phyloP scores from a whole-genome alignment of 352 stramenopile species.

The Phytopythium montanum region DNA sequence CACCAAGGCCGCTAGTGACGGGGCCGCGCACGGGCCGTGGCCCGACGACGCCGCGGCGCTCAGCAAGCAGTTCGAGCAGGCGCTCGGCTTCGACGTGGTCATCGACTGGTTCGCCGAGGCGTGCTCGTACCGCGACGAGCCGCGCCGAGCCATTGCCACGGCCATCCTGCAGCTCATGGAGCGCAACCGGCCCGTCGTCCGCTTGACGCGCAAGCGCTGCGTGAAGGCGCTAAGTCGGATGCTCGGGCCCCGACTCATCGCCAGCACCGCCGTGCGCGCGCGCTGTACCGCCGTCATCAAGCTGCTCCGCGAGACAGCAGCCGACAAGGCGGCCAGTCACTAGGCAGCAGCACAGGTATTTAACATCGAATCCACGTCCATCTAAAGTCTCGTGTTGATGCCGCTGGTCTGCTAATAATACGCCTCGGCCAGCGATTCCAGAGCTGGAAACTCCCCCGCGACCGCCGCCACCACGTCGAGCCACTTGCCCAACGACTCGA shows the following conservation, averaged over 20 bases:
- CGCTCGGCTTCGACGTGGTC: constrained; percentile 51
- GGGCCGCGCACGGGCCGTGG: not conserved
- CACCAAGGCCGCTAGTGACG: constrained; percentile 1
- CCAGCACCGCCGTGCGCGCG: not conserved
- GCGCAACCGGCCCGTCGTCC: constrained; percentile 39
- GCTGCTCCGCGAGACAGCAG: not conserved
- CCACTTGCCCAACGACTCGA: not conserved
- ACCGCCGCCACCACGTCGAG: not conserved
- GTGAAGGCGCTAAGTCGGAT: constrained; percentile 5
- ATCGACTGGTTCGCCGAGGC: constrained; percentile 47
- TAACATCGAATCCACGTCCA: not conserved
- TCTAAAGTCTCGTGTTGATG: not conserved
- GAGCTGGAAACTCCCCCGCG: not conserved
- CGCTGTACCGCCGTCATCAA: constrained; percentile 3
- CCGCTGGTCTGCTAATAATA: not conserved
- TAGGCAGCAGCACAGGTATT: not conserved
- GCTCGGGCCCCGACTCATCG: constrained; percentile 1
- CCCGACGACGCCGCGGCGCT: constrained; percentile 21
- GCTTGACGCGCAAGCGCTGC: constrained; percentile 47
- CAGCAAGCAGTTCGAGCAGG: constrained; percentile 41
- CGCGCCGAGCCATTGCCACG: constrained; percentile 34
- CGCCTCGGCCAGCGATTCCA: not conserved
- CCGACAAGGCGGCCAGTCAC: not conserved
- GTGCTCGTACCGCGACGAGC: constrained; percentile 50
- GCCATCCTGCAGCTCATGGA: constrained; percentile 54